Percentiles rank a stretch among this genome's conserved stretches.
Conservation (phyloP, 768 basidiomycete genomes). For the Russula olivacea region DNA sequence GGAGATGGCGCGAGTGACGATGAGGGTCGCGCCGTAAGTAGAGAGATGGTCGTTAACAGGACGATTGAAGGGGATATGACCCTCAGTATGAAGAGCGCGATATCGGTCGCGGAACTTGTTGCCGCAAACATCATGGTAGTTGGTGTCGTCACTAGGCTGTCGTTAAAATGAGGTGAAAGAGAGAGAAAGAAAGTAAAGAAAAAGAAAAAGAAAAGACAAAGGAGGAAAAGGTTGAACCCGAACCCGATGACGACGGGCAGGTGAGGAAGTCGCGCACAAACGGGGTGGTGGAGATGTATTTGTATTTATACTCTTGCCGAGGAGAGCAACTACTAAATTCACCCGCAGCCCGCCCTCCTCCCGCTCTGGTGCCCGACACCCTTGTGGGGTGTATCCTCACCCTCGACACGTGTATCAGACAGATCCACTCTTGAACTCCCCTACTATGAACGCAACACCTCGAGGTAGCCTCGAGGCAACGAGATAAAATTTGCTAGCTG, state of each 20-base stretch:
- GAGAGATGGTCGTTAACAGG: constrained; percentile 53
- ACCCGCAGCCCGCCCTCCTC: background rate
- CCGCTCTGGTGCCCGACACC: constrained; percentile 3
- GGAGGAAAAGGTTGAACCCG: background rate
- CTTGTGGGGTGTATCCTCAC: constrained; percentile 1
- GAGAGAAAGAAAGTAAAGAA: background rate
- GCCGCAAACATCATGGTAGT: constrained; percentile 14
- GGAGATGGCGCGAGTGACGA: constrained; percentile 46
- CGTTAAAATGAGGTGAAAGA: constrained; percentile 6
- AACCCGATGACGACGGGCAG: constrained; percentile 2
- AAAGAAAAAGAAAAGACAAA: background rate
- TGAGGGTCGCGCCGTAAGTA: constrained; percentile 46
- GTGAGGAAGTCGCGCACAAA: background rate
- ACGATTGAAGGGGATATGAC: constrained; percentile 64
- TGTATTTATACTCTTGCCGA: constrained; percentile 1
- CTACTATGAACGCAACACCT: background rate
- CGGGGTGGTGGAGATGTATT: constrained; percentile 1
- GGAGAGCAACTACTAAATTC: background rate
- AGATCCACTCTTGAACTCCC: background rate
- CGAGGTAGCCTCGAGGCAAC: constrained; percentile 15
- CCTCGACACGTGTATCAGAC: constrained; percentile 16
- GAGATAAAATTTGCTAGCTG: background rate
- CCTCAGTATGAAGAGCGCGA: constrained; percentile 51
- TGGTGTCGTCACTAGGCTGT: constrained; percentile 14
- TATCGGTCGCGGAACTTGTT: constrained; percentile 24